Evolutionary conservation across 2,329 filamentous ascomycete species (phyloP).

Genomic region (Trichoderma hamatum): DNA sequence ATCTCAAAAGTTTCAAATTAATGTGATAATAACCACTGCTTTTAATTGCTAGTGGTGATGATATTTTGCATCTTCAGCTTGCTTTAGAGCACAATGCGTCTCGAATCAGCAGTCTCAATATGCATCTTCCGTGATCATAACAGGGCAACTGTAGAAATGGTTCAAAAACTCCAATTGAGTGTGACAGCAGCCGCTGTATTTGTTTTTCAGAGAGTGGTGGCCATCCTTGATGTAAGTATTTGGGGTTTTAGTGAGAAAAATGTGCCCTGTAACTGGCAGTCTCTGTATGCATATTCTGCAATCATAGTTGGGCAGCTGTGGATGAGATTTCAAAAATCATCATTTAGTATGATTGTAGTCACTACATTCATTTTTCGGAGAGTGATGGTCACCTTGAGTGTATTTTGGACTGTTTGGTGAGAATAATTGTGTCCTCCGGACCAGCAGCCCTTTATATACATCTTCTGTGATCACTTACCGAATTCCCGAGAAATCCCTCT

Average conservation of each 20-base stretch:
- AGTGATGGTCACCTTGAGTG: not conserved
- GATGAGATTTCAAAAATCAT: not conserved
- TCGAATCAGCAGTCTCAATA: too few species aligned
- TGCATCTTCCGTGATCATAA: not conserved
- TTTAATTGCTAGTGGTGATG: not conserved
- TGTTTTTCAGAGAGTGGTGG: not conserved
- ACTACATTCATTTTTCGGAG: not conserved
- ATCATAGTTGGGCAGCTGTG: not conserved
- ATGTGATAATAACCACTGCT: rapidly evolving
- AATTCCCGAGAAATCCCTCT: too few species aligned
- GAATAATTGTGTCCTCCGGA: not conserved
- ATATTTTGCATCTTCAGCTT: not conserved
- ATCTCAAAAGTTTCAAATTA: not conserved
- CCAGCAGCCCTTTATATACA: not conserved
- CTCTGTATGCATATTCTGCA: not conserved
- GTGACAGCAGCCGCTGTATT: not conserved
- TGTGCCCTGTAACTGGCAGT: not conserved
- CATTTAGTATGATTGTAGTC: too few species aligned
- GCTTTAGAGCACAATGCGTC: too few species aligned
- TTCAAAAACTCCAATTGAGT: not conserved
- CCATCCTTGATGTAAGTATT: not conserved
- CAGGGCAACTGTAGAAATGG: not conserved
- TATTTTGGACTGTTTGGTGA: not conserved
- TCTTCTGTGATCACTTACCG: not conserved
- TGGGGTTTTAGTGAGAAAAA: not conserved